A percentile compares a stretch with the other conserved stretches of the same genome.
Evolutionary conservation across 2,329 filamentous ascomycete genomes (phyloP).

Genomic region (Gliomastix tumulicola): DNA sequence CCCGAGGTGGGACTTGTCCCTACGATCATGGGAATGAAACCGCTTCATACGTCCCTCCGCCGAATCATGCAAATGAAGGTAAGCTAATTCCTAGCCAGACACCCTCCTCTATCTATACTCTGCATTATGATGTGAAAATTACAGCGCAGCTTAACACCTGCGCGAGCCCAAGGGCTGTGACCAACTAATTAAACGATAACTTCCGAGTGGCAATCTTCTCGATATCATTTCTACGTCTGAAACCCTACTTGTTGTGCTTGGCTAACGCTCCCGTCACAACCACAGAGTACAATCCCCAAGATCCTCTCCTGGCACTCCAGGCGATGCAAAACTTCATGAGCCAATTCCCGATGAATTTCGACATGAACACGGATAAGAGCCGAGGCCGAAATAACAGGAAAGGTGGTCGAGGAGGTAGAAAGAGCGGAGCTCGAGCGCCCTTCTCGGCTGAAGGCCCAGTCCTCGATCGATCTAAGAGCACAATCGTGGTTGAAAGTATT

Average conservation of each 20-base stretch:
- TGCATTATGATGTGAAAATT: not conserved
- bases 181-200: slow-evolving; percentile 2
- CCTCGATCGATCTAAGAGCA: slow-evolving; percentile 54
- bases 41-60: not conserved
- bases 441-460: slow-evolving; percentile 61
- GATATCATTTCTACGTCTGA: too few relatives aligned
- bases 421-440: slow-evolving; percentile 36
- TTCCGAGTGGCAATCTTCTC: too few relatives aligned
- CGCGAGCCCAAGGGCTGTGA: not conserved
- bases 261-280: too few relatives aligned
- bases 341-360: too few relatives aligned
- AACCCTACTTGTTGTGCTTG: too few relatives aligned
- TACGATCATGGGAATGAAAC: slow-evolving; percentile 59
- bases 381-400: slow-evolving; percentile 26
- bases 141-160: not conserved
- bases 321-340: too few relatives aligned
- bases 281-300: too few relatives aligned
- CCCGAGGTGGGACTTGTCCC: slow-evolving; percentile 57
- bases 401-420: slow-evolving; percentile 22
- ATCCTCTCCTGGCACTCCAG: too few relatives aligned
- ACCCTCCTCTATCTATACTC: not conserved
- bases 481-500: slow-evolving; percentile 72
- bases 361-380: slow-evolving; percentile 14
- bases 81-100: too few relatives aligned
- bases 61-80: slow-evolving; percentile 1